These are phyloP conservation scores for Lyophyllum semitale DNA, from an alignment of 768 basidiomycete genomes.

Conservation along the genomic window DNA sequence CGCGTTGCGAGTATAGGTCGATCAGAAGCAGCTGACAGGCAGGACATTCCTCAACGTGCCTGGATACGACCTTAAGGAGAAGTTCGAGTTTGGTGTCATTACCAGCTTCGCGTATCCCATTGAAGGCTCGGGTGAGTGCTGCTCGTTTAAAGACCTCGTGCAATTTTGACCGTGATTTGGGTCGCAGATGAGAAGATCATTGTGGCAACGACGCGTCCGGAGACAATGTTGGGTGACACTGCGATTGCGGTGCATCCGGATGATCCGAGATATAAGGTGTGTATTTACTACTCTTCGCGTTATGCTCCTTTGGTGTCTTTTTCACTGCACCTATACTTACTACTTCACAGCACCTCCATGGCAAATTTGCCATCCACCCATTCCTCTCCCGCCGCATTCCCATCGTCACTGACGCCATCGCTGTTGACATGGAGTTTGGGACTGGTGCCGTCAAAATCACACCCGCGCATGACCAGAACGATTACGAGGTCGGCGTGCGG, in stretches of 20 bases:
- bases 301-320: too few relatives aligned
- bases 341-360: constrained; percentile 75
- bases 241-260: constrained; percentile 96
- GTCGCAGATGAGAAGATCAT: constrained; percentile 81
- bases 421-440: constrained; percentile 95
- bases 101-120: constrained; percentile 95
- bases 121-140: constrained; percentile 70
- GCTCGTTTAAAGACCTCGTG: not conserved
- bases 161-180: not conserved
- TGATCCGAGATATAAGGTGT: constrained; percentile 82
- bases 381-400: constrained; percentile 86
- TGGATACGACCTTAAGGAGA: constrained; percentile 93
- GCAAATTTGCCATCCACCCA: constrained; percentile 88
- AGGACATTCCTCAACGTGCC: constrained; percentile 88
- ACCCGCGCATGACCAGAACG: constrained; percentile 95
- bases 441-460: constrained; percentile 99
- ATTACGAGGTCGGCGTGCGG: constrained; percentile 90
- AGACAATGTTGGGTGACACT: constrained; percentile 98
- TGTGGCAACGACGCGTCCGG: constrained; percentile 96
- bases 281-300: not conserved
- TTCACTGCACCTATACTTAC: not conserved
- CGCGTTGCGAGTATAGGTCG: constrained; percentile 56
- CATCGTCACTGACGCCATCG: constrained; percentile 82
- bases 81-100: constrained; percentile 95
- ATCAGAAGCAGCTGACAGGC: constrained; percentile 86